Base-by-base conservation (phyloP, 2,329 filamentous ascomycete genomes). In the Allantophomopsis lycopodina region DNA sequence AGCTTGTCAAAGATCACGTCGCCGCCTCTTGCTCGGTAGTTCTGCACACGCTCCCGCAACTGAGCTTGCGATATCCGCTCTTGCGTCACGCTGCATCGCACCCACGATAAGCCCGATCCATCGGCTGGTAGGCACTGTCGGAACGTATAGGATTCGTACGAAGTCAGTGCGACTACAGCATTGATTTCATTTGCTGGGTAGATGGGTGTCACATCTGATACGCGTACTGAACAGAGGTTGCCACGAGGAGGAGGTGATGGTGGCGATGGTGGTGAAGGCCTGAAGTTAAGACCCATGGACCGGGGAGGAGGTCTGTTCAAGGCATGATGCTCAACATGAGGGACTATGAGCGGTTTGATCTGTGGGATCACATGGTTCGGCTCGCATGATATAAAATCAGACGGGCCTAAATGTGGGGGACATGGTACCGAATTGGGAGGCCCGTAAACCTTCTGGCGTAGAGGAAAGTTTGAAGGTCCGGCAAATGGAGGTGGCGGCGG, bases 1-100 rank as follows among this genome's bases (percentile, higher is more conserved):
- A 52, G 38, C 32, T 48, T 47, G 10, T 34, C 20, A 4, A 43
- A 37, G 18, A 49, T 45, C 6, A 50, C 39, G 23, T 42, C 44
- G 4, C 38, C 35, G 8, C 49, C 45, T 2, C 23, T 8, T 2
- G 13, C 23, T 0, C 16, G 7, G 37, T 48, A 51, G 6, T 38
- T 5, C 3, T 44, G 12, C 1, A 51, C 23, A 2, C 46, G 41
- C 13, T 40, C 18, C 16, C 38, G 21, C 4, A 50, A 17, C 1
- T 39, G 14, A 1, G 37, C 13, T 7, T 35, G 17, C 15, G 43
- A 21, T 16, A 35, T 23, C 3, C 16, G 33, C 35, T 51, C 48
- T 13, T 44, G 42, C 5, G 40, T 49, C 4, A 48, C 40, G 5
- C 35, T n/a, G 14, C 43, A 38, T 7, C 38, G 40, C 16, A 35